Evolutionary conservation across 805 yeast genomes (phyloP), one percentile per base, ranked within the genome.

Genomic region (Candida ipomoeae): DNA sequence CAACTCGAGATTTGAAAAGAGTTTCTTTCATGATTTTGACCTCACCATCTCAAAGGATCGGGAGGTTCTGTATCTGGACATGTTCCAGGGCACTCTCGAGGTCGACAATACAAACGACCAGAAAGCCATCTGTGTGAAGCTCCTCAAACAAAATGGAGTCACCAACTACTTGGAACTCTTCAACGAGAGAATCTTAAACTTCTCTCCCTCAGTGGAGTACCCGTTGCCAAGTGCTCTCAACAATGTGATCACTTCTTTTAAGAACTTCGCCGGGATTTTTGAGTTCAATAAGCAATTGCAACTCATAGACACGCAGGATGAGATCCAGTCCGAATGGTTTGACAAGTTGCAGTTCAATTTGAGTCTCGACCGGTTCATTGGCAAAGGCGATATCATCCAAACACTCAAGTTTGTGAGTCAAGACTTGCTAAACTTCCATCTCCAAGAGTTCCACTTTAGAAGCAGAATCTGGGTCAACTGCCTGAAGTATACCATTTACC

Each of bases 201-300:
- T 89, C 0, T 91, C 98, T 1, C 97, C 99, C 0, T 81, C 90
- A 47, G 91, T 91, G 0, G 73, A 78, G 17, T 87, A 87, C 60
- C 81, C 84, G 0, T 68, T 81, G 3, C 99, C 99, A 0, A 74
- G 77, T 47, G 72, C 85, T 10, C 68, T 87, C 40, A 63, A 67
- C 33, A 77, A 76, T 53, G 82, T 85, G 0, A 69, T 89, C 42
- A 71, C 69, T 13, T 64, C 85, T 1, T 87, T 84, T 54, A 52
- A 63, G 7, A 61, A 60, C 1, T 68, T 77, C 39, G 55, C 59
- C 18, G 32, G 51, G 1, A 66, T 59, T 45, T 46, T 53, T 50
- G 23, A 60, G 42, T 49, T 54, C 44, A 63, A 54, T 54, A 64
- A 50, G 43, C 48, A 20, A 17, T 63, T 68, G 31, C 68, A 57